phyloP scores from a whole-genome alignment of 2,329 filamentous ascomycete genomes.

The Ustilaginoidea virens region DNA sequence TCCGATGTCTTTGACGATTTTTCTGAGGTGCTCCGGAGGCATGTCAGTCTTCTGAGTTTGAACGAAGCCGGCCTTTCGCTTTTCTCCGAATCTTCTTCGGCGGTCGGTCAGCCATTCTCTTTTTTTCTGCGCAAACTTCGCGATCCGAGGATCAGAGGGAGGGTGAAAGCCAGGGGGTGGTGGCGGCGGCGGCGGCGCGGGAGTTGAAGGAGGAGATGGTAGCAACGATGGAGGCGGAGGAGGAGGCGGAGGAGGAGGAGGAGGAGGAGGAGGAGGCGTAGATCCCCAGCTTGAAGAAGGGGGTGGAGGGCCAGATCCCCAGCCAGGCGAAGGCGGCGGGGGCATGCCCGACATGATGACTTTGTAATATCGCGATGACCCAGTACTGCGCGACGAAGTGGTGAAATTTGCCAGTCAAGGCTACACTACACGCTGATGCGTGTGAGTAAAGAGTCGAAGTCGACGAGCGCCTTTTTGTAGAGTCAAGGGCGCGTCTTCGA shows the following conservation, averaged over 20 bases:
- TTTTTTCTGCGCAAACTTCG: conserved; percentile 97
- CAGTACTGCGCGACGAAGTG: no score
- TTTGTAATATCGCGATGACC: conserved; percentile 14
- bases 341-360: conserved; percentile 35
- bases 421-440: conserved; percentile 21
- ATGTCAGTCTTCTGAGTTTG: conserved; percentile 98
- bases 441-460: no score
- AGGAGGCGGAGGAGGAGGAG: conserved; percentile 37
- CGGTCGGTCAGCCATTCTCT: conserved; percentile 93
- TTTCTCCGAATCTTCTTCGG: conserved; percentile 89
- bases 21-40: conserved; percentile 94
- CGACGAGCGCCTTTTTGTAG: no score
- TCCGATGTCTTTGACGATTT: conserved; percentile 96
- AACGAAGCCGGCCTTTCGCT: conserved; percentile 89
- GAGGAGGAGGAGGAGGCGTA: conserved; percentile 41
- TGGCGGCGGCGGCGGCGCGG: conserved; percentile 51
- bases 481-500: no score
- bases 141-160: conserved; percentile 64
- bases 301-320: conserved; percentile 37
- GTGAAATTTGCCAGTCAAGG: no score
- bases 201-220: conserved; percentile 39
- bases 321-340: conserved; percentile 42
- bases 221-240: conserved; percentile 38
- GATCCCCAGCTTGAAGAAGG: conserved; percentile 41
- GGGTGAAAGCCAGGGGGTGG: conserved; percentile 78